Base-by-base conservation (phyloP, 2,329 filamentous ascomycete species). In the Proliferodiscus dingleyae region DNA sequence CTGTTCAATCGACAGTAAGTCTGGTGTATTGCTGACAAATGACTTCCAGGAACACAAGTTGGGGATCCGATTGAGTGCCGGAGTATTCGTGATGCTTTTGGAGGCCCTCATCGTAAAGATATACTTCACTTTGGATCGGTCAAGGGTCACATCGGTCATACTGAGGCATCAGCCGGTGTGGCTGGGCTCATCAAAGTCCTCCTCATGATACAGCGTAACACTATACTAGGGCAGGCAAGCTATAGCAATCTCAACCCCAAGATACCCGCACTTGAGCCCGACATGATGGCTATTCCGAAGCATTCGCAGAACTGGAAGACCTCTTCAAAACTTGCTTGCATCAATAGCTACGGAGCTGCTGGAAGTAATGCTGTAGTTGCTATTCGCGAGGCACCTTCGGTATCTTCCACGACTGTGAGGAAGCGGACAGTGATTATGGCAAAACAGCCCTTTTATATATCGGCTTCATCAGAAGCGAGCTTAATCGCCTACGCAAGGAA, bases 91-190 rank as follows among this genome's bases (percentile, higher is more conserved):
- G n/a, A 24, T 13, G 46, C 38, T 2, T 50, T 54, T 23, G 51
- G 46, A 10, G 43, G 42, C 2, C 11, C 45, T 5, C 32, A 28
- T 4, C 37, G 45, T 16, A 16, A 8, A 6, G 16, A 40, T 4
- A 6, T 29, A 2, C 32, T 53, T 3, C 18, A 24, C 18, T n/a
- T 54, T n/a, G 36, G 43, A 11, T 56, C 49, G 2, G 51, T 68
- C 21, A 69, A 71, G 49, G 57, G 64, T 4, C 67, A 68, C 33
- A 45, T 71, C 11, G 73, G 73, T 0, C 74, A 77, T 47, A 54
- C 57, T 0, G 73, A 74, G 51, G 66, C 63, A 0, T 69, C 71
- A 0, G 65, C 67, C 1, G 73, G 71, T 0, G 41, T 76, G 0
- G 62, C 63, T 0, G 62, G 62, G 0, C 18, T 76, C 2, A 64